Evolutionary conservation across 805 yeast species (phyloP).

Genomic region (Candida hungchunana): DNA sequence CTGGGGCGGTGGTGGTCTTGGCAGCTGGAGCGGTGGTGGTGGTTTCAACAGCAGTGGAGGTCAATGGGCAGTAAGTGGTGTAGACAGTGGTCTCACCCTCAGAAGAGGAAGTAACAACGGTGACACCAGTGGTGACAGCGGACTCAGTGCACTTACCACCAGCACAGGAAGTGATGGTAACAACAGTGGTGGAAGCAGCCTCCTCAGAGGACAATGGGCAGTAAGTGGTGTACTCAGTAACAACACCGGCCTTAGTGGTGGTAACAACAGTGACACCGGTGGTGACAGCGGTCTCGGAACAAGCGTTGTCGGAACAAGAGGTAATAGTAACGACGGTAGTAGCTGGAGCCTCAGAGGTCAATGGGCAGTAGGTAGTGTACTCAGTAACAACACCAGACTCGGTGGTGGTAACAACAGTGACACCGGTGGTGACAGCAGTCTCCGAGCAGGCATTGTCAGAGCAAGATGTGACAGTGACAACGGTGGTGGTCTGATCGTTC

Average conservation of each 20-base stretch:
- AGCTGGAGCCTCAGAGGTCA: neutral
- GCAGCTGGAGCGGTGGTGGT: slow-evolving; percentile 6
- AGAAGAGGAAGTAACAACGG: slow-evolving; percentile 21
- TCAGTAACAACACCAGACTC: slow-evolving; percentile 30
- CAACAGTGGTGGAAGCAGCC: slow-evolving; percentile 18
- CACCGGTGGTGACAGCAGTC: slow-evolving; percentile 15
- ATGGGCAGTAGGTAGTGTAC: slow-evolving; percentile 28
- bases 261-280: slow-evolving; percentile 24
- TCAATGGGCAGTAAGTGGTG: slow-evolving; percentile 21
- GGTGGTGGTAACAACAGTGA: slow-evolving; percentile 15
- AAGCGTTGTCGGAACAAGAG: slow-evolving; percentile 11
- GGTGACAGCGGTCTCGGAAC: slow-evolving; percentile 15
- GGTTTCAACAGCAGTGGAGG: slow-evolving; percentile 14
- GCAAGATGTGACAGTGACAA: slow-evolving; percentile 14
- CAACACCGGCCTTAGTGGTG: slow-evolving; percentile 27
- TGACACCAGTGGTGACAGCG: slow-evolving; percentile 17
- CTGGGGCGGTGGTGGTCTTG: slow-evolving; percentile 14
- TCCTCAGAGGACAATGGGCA: slow-evolving; percentile 22
- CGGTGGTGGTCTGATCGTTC: slow-evolving; percentile 10
- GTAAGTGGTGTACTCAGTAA: slow-evolving; percentile 18
- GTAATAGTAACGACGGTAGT: slow-evolving; percentile 9
- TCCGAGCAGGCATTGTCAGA: slow-evolving; percentile 8
- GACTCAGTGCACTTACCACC: slow-evolving; percentile 4
- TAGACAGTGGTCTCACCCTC: slow-evolving; percentile 9
- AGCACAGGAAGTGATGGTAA: slow-evolving; percentile 12